phyloP scores from a whole-genome alignment of 2,329 filamentous ascomycete species.

The Sporothrix brasiliensis region DNA sequence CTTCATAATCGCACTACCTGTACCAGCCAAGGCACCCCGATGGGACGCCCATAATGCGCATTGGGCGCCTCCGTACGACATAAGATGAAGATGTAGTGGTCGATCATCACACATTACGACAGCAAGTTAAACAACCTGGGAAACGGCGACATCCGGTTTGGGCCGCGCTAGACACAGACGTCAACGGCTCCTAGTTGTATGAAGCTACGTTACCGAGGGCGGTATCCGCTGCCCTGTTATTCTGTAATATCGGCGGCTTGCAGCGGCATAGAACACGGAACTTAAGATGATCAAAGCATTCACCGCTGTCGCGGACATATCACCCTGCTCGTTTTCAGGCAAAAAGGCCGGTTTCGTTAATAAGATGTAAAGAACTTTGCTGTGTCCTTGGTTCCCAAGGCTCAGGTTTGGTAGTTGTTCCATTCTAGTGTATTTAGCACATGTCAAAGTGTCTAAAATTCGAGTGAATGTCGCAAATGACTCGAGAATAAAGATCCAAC shows the following conservation, averaged over 20 bases:
- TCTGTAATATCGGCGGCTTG: slow-evolving; percentile 43
- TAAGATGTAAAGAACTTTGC: too few relatives aligned
- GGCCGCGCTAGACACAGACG: slow-evolving; percentile 49
- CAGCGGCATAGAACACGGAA: slow-evolving; percentile 41
- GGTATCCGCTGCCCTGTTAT: slow-evolving; percentile 55
- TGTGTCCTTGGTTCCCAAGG: too few relatives aligned
- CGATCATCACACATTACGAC: slow-evolving; percentile 51
- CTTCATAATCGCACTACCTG: neutral
- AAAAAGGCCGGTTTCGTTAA: too few relatives aligned
- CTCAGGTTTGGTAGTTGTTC: too few relatives aligned
- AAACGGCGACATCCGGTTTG: slow-evolving; percentile 60
- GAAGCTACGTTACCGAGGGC: slow-evolving; percentile 49
- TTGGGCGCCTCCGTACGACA: neutral
- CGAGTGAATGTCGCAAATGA: too few relatives aligned
- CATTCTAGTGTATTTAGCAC: too few relatives aligned
- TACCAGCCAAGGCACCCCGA: neutral
- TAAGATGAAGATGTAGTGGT: neutral
- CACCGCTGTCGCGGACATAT: slow-evolving; percentile 46
- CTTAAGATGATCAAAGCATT: slow-evolving; percentile 41
- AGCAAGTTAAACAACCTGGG: slow-evolving; percentile 61
- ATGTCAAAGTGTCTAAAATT: too few relatives aligned
- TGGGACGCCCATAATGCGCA: neutral
- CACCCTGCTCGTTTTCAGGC: too few relatives aligned
- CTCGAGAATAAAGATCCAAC: too few relatives aligned
- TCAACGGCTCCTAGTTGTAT: slow-evolving; percentile 40